Conservation (phyloP, 164 flowering plant species). For the Litsea cubeba region DNA sequence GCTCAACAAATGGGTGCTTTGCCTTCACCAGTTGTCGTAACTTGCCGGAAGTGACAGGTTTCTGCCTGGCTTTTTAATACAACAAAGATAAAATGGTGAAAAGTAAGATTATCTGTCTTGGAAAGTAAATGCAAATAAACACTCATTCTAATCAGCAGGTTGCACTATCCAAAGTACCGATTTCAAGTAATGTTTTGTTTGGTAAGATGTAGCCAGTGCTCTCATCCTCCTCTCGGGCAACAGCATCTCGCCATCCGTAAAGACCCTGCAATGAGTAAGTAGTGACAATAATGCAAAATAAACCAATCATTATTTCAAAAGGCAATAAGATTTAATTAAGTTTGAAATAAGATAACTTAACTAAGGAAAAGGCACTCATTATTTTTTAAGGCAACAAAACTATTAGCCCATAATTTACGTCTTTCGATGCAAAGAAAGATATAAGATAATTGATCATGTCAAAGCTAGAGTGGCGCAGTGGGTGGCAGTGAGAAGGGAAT, state of each 20-base stretch:
- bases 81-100: slow-evolving; percentile 6
- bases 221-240: slow-evolving; percentile 98
- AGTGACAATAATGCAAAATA: background rate
- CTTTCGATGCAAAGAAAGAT: too few relatives aligned
- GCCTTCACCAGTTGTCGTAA: slow-evolving; percentile 54
- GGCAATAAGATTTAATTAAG: too few relatives aligned
- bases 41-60: slow-evolving; percentile 61
- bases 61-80: slow-evolving; percentile 66
- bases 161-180: slow-evolving; percentile 43
- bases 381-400: too few relatives aligned
- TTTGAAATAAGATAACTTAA: too few relatives aligned
- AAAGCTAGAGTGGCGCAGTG: too few relatives aligned
- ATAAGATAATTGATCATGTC: too few relatives aligned
- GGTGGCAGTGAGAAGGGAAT: too few relatives aligned
- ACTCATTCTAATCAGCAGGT: background rate
- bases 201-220: slow-evolving; percentile 97
- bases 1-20: slow-evolving; percentile 79
- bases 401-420: too few relatives aligned
- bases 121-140: background rate
- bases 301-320: too few relatives aligned
- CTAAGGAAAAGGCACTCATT: too few relatives aligned
- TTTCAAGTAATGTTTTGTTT: slow-evolving; percentile 79
- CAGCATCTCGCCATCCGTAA: slow-evolving; percentile 80
- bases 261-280: slow-evolving; percentile 57
- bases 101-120: background rate